Evolutionary conservation across 2,329 filamentous ascomycete species (phyloP).

Genomic region (Aureobasidium sp.): DNA sequence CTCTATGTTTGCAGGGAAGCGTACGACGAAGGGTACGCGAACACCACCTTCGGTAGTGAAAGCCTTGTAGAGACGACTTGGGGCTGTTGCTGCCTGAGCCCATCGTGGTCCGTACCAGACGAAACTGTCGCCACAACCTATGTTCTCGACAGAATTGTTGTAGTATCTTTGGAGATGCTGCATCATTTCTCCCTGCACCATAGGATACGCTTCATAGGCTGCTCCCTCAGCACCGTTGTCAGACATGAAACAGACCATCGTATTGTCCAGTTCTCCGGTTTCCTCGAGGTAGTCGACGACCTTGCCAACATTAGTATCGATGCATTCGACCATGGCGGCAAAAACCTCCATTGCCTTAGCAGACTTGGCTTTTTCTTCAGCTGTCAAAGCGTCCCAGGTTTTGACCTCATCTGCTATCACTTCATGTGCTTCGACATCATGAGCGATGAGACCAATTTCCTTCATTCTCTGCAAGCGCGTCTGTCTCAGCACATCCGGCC

Average conservation of each 20-base stretch:
- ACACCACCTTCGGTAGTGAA: constrained; percentile 42
- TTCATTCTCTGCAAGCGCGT: constrained; percentile 47
- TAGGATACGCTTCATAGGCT: constrained; percentile 50
- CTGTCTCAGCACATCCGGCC: constrained; percentile 48
- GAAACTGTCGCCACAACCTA: constrained; percentile 49
- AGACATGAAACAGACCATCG: constrained; percentile 54
- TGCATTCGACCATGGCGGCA: constrained; percentile 56
- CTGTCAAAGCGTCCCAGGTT: constrained; percentile 39
- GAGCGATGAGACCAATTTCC: constrained; percentile 46
- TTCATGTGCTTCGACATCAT: constrained; percentile 43
- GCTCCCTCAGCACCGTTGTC: constrained; percentile 57
- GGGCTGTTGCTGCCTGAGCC: constrained; percentile 47
- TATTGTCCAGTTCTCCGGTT: constrained; percentile 54
- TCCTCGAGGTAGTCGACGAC: constrained; percentile 48
- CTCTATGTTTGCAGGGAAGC: constrained; percentile 21
- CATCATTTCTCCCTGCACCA: constrained; percentile 46
- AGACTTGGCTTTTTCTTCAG: constrained; percentile 41
- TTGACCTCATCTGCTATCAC: constrained; percentile 42
- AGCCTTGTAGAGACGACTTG: constrained; percentile 40
- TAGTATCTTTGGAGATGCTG: constrained; percentile 50
- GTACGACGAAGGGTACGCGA: constrained; percentile 45
- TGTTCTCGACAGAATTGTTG: constrained; percentile 49
- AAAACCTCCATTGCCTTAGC: constrained; percentile 52
- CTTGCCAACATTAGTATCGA: constrained; percentile 52
- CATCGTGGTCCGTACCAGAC: constrained; percentile 54